Evolutionary conservation across 169 alveolate species (phyloP), one percentile per base, ranked within the genome.

Genomic region (Babesia ovis): DNA sequence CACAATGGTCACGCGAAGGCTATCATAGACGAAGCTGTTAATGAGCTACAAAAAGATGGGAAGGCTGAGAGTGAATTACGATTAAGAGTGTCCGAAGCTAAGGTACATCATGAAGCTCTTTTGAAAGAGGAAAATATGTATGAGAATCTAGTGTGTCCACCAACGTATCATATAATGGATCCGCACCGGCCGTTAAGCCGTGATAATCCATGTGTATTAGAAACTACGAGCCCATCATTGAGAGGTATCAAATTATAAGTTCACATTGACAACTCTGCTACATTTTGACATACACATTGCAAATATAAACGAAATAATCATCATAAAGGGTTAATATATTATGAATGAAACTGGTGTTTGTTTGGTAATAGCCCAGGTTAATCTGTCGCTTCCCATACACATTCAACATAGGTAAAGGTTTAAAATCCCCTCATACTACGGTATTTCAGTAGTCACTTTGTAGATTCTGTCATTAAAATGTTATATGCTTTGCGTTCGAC

Each of bases 1-100:
- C 74, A 64, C 62, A 64, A 64, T 6, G 61, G 59, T 4, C 74
- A 64, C 37, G 74, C 74, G 25, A 45, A 64, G 50, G 74, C 74
- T 2, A 31, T 64, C 16, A 4, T 64, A 20, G 31, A 31, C 9
- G 74, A 64, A 27, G 61, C 74, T n/a, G 45, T 11, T 20, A 18
- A 22, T 20, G 74, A 50, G 37, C 31, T 64, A 5, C 41, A 35
- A 14, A 50, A 45, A 39, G 74, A 64, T 29, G 42, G 51, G 16
- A 20, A 50, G 4, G 61, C 74, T 48, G 74, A 64, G 31, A 64
- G 74, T 23, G 37, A 48, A 22, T 20, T 64, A 50, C 27, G 74
- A 1, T 20, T 64, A 29, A 41, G 50, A 5, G n/a, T 64, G 32
- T 59, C 74, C 9, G 62, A 64, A 32, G 62, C 4, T 2, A 45